phyloP scores from a whole-genome alignment of 192 early-diverging fungal species.

The Backusella mclennaniae region DNA sequence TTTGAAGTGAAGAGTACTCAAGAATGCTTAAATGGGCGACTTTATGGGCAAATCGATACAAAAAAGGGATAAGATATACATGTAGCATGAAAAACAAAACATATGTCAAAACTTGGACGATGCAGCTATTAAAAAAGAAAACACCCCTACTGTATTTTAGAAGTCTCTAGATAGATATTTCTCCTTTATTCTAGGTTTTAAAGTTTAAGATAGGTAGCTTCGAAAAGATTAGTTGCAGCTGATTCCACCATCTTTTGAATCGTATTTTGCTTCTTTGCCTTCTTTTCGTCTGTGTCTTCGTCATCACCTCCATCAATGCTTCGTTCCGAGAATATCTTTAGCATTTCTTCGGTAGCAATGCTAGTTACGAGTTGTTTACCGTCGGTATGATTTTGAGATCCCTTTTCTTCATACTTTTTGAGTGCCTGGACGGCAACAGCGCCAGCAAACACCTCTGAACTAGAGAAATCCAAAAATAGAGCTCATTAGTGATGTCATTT shows the following conservation, averaged over 20 bases:
- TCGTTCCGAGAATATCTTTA: conserved; percentile 28
- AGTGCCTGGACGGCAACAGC: conserved; percentile 60
- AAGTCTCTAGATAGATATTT: not conserved
- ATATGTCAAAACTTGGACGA: not conserved
- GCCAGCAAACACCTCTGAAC: conserved; percentile 43
- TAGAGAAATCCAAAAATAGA: not conserved
- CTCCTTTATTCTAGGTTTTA: not conserved
- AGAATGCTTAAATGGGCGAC: not conserved
- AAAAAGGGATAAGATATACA: not conserved
- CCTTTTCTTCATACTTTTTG: conserved; percentile 34
- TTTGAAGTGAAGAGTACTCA: too few species aligned
- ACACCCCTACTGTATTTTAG: not conserved
- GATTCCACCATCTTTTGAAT: conserved; percentile 26
- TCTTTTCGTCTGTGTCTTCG: conserved; percentile 24
- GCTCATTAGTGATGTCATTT: not conserved
- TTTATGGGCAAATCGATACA: not conserved
- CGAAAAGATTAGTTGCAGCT: conserved; percentile 29
- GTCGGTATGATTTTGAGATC: not conserved
- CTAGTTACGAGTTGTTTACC: conserved; percentile 11
- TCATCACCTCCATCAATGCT: conserved; percentile 26
- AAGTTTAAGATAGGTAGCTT: conserved; percentile 9
- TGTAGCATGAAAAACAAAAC: not conserved
- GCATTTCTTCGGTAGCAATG: conserved; percentile 15
- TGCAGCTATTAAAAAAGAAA: not conserved
- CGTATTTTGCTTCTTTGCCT: conserved; percentile 17